These are phyloP conservation scores for Nigrograna mackinnonii DNA, from an alignment of 2,329 filamentous ascomycete genomes.

Conservation along the genomic window DNA sequence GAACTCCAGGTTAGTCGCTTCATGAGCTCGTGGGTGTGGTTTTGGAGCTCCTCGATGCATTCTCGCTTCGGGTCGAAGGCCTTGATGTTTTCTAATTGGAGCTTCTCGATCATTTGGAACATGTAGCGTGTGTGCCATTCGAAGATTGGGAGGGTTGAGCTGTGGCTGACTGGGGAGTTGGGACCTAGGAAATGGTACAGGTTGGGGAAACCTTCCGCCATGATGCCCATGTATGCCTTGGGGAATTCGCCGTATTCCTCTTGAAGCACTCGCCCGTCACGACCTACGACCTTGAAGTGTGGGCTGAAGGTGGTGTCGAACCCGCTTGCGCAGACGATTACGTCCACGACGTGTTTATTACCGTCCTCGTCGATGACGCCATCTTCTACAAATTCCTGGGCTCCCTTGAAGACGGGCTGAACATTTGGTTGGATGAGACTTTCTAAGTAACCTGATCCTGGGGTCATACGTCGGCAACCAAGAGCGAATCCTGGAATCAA, in stretches of 20 bases:
- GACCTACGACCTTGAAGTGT: slow-evolving; percentile 4
- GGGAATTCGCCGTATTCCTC: neutral
- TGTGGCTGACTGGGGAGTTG: neutral
- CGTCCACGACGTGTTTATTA: slow-evolving; percentile 37
- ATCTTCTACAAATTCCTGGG: slow-evolving; percentile 13
- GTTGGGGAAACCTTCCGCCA: slow-evolving; percentile 1
- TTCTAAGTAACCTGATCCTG: slow-evolving; percentile 25
- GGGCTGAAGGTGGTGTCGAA: slow-evolving; percentile 26
- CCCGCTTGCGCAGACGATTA: slow-evolving; percentile 37
- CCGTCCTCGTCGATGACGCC: slow-evolving; percentile 25
- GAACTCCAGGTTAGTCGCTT: slow-evolving; percentile 4
- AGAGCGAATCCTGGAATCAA: slow-evolving; percentile 19
- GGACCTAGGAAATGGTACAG: slow-evolving; percentile 1
- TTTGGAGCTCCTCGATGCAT: slow-evolving; percentile 1
- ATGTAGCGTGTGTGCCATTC: slow-evolving; percentile 3
- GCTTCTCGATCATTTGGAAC: slow-evolving; percentile 3
- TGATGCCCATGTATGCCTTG: slow-evolving; percentile 1
- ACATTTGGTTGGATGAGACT: slow-evolving; percentile 18
- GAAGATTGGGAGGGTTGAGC: slow-evolving; percentile 1
- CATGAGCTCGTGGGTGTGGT: slow-evolving; percentile 5
- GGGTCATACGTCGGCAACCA: slow-evolving; percentile 25
- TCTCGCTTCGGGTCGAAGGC: slow-evolving; percentile 1
- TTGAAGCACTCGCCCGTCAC: slow-evolving; percentile 3
- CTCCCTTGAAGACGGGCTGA: slow-evolving; percentile 18
- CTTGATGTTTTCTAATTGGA: slow-evolving; percentile 4